A percentile compares a stretch with the other conserved stretches of the same genome.
Conservation (phyloP, 208 protist species). For the Leishmania amazonensis region DNA sequence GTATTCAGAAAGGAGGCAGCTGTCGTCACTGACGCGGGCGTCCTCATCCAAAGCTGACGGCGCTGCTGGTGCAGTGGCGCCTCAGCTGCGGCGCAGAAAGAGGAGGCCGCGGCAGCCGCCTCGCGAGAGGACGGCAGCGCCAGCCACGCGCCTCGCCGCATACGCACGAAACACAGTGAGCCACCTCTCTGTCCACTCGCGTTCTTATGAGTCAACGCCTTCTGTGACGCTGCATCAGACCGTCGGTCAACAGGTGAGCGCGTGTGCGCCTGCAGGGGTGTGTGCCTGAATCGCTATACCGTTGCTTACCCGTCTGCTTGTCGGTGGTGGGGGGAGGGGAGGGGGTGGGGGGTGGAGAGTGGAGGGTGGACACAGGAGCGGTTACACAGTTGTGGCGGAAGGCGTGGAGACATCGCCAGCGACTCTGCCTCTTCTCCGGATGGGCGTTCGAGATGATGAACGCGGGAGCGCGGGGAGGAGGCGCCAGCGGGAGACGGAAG, state of each 20-base stretch:
- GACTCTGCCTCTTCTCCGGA: background rate
- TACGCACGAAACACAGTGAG: background rate
- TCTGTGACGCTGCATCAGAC: background rate
- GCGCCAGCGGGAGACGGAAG: background rate
- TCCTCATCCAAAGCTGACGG: background rate
- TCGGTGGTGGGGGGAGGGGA: background rate
- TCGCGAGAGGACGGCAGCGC: background rate
- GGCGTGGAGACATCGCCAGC: background rate
- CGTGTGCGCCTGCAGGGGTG: background rate
- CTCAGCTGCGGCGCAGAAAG: background rate
- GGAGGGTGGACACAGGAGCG: background rate
- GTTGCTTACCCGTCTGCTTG: background rate
- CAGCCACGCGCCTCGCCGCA: background rate
- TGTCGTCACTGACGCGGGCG: background rate
- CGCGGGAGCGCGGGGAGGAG: background rate
- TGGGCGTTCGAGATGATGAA: background rate
- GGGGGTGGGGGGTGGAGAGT: no score
- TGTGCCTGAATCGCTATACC: background rate
- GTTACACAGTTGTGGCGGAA: background rate
- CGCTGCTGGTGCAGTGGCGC: background rate
- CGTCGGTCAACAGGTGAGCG: background rate
- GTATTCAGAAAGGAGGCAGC: background rate
- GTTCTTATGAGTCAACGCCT: background rate
- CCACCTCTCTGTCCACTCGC: background rate
- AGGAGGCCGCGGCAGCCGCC: slow-evolving; percentile 1